Evolutionary conservation across 495 filamentous ascomycete genomes (phyloP).

Genomic region (Cercophora samala): DNA sequence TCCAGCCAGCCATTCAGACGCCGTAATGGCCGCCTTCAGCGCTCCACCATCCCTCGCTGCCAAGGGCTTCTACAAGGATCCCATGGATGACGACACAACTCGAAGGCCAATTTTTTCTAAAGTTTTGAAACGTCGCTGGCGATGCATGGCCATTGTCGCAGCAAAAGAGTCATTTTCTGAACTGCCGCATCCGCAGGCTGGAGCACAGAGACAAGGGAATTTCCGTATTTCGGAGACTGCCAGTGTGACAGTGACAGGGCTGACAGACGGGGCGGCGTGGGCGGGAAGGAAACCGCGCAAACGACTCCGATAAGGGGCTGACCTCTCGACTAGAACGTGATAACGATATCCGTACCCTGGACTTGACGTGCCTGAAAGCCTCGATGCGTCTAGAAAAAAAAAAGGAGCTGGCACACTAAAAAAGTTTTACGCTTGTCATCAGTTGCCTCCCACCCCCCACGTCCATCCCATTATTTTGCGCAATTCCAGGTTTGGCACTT

Average conservation of each 20-base stretch:
- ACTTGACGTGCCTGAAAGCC: no score
- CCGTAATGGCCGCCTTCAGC: background rate
- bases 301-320: background rate
- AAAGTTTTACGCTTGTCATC: background rate
- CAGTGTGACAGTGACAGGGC: background rate
- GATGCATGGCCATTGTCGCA: background rate
- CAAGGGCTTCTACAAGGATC: background rate
- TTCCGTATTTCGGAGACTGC: background rate
- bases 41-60: slow-evolving; percentile 17
- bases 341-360: background rate
- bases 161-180: slow-evolving; percentile 17
- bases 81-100: slow-evolving; percentile 18
- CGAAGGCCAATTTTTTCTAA: slow-evolving; percentile 7
- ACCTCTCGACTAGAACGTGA: background rate
- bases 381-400: background rate
- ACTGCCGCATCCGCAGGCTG: background rate
- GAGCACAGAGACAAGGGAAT: background rate
- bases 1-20: slow-evolving; percentile 10
- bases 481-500: background rate
- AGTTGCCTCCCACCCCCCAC: background rate
- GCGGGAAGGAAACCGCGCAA: background rate
- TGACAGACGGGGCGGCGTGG: background rate
- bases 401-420: no score
- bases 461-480: background rate
- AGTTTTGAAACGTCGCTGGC: slow-evolving; percentile 9